Base-by-base conservation (phyloP, 768 basidiomycete genomes). In the Amanita muscaria region DNA sequence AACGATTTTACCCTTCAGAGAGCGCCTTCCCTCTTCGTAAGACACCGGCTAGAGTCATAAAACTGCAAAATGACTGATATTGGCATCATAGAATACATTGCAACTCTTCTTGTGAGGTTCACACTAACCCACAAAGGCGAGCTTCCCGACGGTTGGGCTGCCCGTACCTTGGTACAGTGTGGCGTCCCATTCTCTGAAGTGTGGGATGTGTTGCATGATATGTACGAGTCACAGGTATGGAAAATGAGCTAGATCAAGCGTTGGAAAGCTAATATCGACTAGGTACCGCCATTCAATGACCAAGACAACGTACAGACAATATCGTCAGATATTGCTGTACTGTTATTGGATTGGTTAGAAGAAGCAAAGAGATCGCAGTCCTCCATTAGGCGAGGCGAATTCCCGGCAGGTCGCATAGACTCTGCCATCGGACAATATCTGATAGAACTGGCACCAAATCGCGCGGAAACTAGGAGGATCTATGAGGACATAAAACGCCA, bases 221-320 rank as follows among this genome's bases (percentile, higher is more conserved):
- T 90, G 75, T 87, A 88, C 50, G 85, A 90, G 58, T 87, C 86
- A 19, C 86, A 90, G 67, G 92, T 91, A 61, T n/a, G n/a, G n/a
- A n/a, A 55, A 70, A 60, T 49, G 30, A 43, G 15, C 22, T 14
- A 16, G 16, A 35, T 15, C 14, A 25, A 27, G 31, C 18, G 9
- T 38, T 42, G 34, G 40, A 7, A 16, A 33, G 24, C 12, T 2
- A 27, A 33, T 11, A 33, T 5, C 19, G 10, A 23, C 14, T 23
- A 88, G 85, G 74, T 88, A 16, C 84, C 88, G 12, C 86, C 88
- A 5, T 91, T 88, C 68, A 86, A 88, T 56, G 76, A 78, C 37
- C 87, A 87, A 55, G 70, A 69, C 25, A 86, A 85, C 49, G 83
- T 88, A 3, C 85, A 89, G 56, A 73, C 79, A 31, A 76, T 90